These are phyloP conservation scores for Wallemia mellicola DNA, from an alignment of 1,284 basidiomycete species.

Conservation along the genomic window DNA sequence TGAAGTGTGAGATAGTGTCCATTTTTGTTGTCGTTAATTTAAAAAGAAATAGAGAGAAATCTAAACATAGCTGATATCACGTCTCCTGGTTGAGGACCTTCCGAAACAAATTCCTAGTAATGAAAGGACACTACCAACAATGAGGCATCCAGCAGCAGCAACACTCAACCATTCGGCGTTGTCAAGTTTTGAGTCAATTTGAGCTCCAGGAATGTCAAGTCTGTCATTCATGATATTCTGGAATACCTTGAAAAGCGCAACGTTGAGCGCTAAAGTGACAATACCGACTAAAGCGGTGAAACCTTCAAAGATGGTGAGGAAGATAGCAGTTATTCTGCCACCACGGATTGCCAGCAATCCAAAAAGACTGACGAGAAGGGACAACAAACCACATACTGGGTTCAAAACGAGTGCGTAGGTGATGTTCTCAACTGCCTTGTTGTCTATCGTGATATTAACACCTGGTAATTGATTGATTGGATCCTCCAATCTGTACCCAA, in stretches of 20 bases:
- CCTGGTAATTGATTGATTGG: not conserved
- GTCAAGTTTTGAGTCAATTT: not conserved
- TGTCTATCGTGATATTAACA: not conserved
- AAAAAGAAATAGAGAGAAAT: not conserved
- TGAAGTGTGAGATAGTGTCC: not conserved
- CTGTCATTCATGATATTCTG: not conserved
- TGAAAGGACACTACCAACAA: not conserved
- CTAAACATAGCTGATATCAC: not conserved
- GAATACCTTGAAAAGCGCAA: not conserved
- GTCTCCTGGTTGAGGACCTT: not conserved
- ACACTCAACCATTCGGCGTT: not conserved
- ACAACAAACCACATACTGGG: not conserved
- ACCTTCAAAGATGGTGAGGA: not conserved
- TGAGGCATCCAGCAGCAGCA: not conserved
- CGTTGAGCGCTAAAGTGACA: not conserved
- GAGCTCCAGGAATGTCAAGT: not conserved
- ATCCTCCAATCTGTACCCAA: not conserved
- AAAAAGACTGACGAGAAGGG: not conserved
- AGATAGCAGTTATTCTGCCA: not conserved
- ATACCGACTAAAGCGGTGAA: not conserved
- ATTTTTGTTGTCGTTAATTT: not conserved
- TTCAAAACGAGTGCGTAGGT: not conserved
- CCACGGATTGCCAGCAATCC: not conserved
- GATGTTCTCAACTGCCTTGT: not conserved
- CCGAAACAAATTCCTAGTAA: not conserved